These are phyloP conservation scores for Aspergillus neotritici DNA, from an alignment of 2,329 filamentous ascomycete genomes.

Conservation along the genomic window DNA sequence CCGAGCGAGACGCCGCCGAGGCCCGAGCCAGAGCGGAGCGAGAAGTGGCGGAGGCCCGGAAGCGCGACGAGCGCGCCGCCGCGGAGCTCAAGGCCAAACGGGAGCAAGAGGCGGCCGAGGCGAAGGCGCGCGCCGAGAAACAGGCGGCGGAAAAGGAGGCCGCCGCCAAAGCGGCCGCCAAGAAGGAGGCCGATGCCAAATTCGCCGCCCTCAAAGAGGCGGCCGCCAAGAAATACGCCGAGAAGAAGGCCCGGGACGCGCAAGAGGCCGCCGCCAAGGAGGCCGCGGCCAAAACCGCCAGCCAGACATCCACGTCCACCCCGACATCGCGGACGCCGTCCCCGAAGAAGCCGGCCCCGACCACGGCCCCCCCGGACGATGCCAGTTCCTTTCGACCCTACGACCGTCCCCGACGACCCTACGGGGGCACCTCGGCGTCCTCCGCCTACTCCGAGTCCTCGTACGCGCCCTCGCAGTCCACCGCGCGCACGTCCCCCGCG, in stretches of 20 bases:
- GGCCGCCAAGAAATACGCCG: constrained; percentile 34
- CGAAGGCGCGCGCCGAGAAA: constrained; percentile 31
- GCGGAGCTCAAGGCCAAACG: constrained; percentile 19
- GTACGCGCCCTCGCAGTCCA: constrained; percentile 79
- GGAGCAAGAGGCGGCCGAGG: constrained; percentile 25
- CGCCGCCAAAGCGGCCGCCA: constrained; percentile 31
- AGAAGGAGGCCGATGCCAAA: constrained; percentile 35
- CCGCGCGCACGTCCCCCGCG: constrained; percentile 75
- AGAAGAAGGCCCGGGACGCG: constrained; percentile 33
- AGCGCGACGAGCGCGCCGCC: constrained; percentile 18
- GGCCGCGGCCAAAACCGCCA: constrained; percentile 23
- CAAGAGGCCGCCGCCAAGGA: constrained; percentile 25
- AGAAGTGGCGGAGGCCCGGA: constrained; percentile 24
- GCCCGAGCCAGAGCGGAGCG: constrained; percentile 28
- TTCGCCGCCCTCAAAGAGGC: constrained; percentile 37
- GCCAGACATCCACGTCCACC: constrained; percentile 24
- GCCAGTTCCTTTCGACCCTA: constrained; percentile 72
- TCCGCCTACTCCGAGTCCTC: constrained; percentile 77
- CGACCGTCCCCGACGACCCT: constrained; percentile 59
- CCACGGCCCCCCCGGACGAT: constrained; percentile 54
- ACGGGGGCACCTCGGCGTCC: constrained; percentile 58
- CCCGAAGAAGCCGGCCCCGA: constrained; percentile 35
- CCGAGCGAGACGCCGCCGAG: constrained; percentile 33
- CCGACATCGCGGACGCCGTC: constrained; percentile 33
- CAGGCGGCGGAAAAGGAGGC: constrained; percentile 64